phyloP scores from a whole-genome alignment of 1,284 basidiomycete genomes.

The Leccinum holopus region DNA sequence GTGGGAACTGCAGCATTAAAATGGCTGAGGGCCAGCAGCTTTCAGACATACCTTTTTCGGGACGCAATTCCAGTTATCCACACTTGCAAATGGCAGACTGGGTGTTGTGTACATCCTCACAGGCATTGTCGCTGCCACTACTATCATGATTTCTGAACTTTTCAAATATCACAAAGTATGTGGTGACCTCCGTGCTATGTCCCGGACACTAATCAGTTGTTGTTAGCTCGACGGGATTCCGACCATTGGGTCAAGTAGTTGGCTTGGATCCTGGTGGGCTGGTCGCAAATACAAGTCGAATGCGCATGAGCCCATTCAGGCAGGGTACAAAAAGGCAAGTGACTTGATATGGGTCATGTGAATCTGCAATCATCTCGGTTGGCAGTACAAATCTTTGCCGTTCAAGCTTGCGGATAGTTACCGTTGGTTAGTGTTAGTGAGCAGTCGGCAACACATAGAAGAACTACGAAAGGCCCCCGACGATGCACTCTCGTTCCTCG shows the following conservation, averaged over 20 bases:
- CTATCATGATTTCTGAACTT: neutral
- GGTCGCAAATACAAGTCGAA: conserved; percentile 7
- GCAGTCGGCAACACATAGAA: conserved; percentile 37
- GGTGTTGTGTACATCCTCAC: neutral
- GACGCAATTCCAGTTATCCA: neutral
- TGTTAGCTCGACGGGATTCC: conserved; percentile 5
- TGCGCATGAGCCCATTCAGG: conserved; percentile 9
- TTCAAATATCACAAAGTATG: neutral
- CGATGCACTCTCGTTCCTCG: conserved; percentile 38
- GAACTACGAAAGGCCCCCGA: conserved; percentile 43
- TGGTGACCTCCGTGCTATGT: no score
- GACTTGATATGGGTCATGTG: neutral
- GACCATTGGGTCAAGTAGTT: conserved; percentile 18
- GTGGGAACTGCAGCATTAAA: no score
- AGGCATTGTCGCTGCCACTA: neutral
- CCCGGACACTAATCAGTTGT: no score
- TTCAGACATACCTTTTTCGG: neutral
- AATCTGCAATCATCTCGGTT: neutral
- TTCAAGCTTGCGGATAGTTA: conserved; percentile 43
- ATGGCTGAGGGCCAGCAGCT: neutral
- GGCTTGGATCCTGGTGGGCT: conserved; percentile 15
- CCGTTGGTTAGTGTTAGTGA: conserved; percentile 42
- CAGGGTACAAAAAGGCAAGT: conserved; percentile 21
- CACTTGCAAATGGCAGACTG: neutral
- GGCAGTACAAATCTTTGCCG: conserved; percentile 22